Conservation (phyloP, 2,329 filamentous ascomycete genomes). For the Metarhizium guizhouense region DNA sequence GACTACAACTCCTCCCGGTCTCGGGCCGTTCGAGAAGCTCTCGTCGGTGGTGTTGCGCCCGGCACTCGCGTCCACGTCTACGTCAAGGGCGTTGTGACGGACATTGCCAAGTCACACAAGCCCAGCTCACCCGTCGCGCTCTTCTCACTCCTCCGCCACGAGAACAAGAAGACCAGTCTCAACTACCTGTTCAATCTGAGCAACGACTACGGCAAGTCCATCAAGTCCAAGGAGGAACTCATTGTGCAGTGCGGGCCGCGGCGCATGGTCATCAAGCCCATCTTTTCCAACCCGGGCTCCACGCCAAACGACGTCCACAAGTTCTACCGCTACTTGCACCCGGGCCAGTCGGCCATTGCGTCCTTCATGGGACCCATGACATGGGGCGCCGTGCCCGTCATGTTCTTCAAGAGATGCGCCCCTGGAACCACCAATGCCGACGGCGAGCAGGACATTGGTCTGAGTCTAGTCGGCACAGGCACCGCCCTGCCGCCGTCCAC, state of each 20-base stretch:
- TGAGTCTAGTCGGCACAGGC: conserved; percentile 76
- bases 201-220: conserved; percentile 62
- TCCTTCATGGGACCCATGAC: conserved; percentile 84
- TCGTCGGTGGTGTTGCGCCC: conserved; percentile 77
- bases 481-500: conserved; percentile 73
- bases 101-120: conserved; percentile 37
- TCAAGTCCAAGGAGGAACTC: conserved; percentile 88
- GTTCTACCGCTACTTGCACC: conserved; percentile 84
- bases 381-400: conserved; percentile 83
- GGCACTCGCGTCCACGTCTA: conserved; percentile 79
- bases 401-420: conserved; percentile 68
- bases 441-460: conserved; percentile 35
- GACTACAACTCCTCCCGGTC: conserved; percentile 83
- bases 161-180: conserved; percentile 85
- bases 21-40: conserved; percentile 67
- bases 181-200: conserved; percentile 86
- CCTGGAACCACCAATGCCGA: conserved; percentile 33
- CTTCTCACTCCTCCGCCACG: conserved; percentile 84
- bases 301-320: conserved; percentile 98
- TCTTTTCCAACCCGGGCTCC: conserved; percentile 82
- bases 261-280: conserved; percentile 76
- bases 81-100: conserved; percentile 44
- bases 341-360: conserved; percentile 80
- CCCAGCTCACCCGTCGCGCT: conserved; percentile 54
- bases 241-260: conserved; percentile 87